Percentiles rank a stretch among this genome's conserved stretches.
phyloP scores from a whole-genome alignment of 768 basidiomycete genomes.

The Fomitopsis serialis region DNA sequence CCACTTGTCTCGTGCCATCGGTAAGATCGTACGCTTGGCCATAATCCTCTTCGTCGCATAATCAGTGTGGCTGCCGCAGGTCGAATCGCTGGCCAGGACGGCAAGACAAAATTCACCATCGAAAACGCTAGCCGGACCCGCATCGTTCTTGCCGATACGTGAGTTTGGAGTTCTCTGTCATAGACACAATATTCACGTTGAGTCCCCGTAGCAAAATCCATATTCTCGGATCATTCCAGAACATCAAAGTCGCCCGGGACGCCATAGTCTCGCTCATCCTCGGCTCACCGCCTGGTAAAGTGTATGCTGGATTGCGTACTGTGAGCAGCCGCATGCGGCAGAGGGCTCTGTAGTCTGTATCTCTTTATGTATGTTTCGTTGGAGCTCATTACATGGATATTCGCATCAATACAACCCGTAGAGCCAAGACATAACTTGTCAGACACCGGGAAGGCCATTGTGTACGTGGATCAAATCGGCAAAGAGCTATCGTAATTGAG shows the following conservation, averaged over 20 bases:
- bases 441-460: no score
- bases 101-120: slow-evolving; percentile 98
- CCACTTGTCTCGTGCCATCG: slow-evolving; percentile 96
- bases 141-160: slow-evolving; percentile 99
- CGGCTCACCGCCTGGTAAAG: slow-evolving; percentile 92
- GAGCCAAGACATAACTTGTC: no score
- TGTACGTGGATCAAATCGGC: no score
- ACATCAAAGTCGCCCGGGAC: slow-evolving; percentile 96
- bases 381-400: not conserved
- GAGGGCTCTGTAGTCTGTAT: slow-evolving; percentile 56
- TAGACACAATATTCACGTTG: not conserved
- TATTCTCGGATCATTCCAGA: slow-evolving; percentile 97
- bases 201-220: slow-evolving; percentile 79
- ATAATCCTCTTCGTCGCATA: not conserved
- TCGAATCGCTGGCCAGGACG: slow-evolving; percentile 97
- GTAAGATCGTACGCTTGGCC: slow-evolving; percentile 23
- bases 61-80: slow-evolving; percentile 36
- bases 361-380: not conserved
- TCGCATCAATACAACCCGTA: not conserved
- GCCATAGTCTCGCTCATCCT: slow-evolving; percentile 94
- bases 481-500: no score
- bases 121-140: slow-evolving; percentile 96
- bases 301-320: slow-evolving; percentile 85
- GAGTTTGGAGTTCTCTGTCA: slow-evolving; percentile 26
- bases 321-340: slow-evolving; percentile 93